Evolutionary conservation across 768 basidiomycete species (phyloP).

Genomic region (Botryobasidium botryosum): DNA sequence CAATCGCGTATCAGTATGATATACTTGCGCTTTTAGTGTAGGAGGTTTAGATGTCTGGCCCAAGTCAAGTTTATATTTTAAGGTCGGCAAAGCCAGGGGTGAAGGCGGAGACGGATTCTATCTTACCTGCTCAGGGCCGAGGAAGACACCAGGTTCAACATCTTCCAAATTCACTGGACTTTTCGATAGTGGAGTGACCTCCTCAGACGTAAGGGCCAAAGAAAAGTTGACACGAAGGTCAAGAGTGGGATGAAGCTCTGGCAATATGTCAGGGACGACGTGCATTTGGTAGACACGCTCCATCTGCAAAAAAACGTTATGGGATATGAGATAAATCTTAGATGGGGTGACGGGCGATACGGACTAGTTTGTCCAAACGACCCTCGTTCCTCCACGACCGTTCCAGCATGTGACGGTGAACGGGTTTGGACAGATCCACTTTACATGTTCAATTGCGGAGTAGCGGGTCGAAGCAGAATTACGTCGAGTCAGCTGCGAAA

Average conservation of each 20-base stretch:
- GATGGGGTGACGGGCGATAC: too few species aligned
- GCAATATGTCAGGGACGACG: conserved; percentile 75
- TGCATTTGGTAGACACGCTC: conserved; percentile 84
- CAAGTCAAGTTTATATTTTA: too few species aligned
- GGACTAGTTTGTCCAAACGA: conserved; percentile 62
- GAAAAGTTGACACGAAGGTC: conserved; percentile 50
- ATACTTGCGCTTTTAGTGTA: conserved; percentile 51
- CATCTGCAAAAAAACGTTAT: conserved; percentile 39
- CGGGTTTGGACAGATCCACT: conserved; percentile 29
- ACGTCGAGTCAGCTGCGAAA: neutral
- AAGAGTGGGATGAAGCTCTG: conserved; percentile 48
- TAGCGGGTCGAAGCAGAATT: too few species aligned
- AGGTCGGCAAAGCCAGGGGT: too few species aligned
- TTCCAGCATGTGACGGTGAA: conserved; percentile 68
- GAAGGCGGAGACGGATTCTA: too few species aligned
- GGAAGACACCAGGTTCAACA: conserved; percentile 55
- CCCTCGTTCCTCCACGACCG: conserved; percentile 77
- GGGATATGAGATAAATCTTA: neutral
- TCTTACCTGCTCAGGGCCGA: conserved; percentile 50
- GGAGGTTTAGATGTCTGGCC: conserved; percentile 53
- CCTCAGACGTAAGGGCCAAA: conserved; percentile 15
- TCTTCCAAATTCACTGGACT: conserved; percentile 18
- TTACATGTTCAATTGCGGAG: too few species aligned
- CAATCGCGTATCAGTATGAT: conserved; percentile 60
- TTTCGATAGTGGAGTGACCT: conserved; percentile 15